Percentiles rank a stretch among this genome's conserved stretches.
phyloP scores from a whole-genome alignment of 495 filamentous ascomycete species.

The Parmelia sp. region DNA sequence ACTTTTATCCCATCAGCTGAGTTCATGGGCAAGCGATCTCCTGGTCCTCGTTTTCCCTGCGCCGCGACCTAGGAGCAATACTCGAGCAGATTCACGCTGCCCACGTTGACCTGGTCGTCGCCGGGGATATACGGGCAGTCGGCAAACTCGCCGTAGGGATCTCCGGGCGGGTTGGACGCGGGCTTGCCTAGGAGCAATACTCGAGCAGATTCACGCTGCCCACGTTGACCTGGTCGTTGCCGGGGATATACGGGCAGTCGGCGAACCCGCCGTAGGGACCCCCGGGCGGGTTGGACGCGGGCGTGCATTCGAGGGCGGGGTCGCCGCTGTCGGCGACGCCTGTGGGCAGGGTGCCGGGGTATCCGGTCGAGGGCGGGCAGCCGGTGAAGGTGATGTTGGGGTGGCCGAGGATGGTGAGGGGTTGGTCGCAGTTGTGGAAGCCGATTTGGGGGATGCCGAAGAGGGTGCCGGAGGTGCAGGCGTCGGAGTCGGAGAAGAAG shows the following conservation, averaged over 20 bases:
- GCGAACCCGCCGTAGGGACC: background rate
- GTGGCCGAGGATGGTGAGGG: background rate
- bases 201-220: background rate
- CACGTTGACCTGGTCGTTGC: no score
- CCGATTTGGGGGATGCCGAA: background rate
- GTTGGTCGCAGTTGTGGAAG: background rate
- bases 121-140: background rate
- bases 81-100: background rate
- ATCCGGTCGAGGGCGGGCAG: background rate
- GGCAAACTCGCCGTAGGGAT: background rate
- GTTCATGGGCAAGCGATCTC: background rate
- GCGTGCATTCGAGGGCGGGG: background rate
- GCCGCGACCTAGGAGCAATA: background rate
- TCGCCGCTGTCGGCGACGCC: background rate
- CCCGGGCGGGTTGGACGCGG: background rate
- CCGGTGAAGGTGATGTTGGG: background rate
- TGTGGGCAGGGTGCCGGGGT: background rate
- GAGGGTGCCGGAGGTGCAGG: background rate
- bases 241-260: background rate
- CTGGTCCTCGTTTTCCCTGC: background rate
- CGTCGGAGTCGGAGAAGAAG: slow-evolving; percentile 5
- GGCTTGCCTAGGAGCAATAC: background rate
- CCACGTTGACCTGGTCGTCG: background rate
- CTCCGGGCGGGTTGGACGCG: background rate
- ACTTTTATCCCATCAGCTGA: background rate